Evolutionary conservation across 164 flowering plant genomes (phyloP).

Genomic region (Chimonanthus salicifolius): DNA sequence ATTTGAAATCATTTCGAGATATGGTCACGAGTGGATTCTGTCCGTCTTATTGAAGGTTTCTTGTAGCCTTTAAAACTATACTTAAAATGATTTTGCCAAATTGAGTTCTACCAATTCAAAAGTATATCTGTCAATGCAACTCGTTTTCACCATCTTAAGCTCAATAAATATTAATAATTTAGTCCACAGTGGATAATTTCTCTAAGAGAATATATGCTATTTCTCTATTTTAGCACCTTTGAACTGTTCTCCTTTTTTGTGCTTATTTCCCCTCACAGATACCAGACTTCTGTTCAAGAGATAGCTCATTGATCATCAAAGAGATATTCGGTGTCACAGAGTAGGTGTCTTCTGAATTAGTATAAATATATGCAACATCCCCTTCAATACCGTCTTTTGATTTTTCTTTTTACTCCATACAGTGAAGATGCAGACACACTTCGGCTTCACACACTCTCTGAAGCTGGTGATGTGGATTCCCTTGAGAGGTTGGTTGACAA

Average conservation of each 20-base stretch:
- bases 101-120: no score
- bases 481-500: slow-evolving; percentile 66
- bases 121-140: no score
- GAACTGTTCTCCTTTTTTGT: slow-evolving; percentile 11
- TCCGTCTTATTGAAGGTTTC: no score
- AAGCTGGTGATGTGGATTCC: slow-evolving; percentile 79
- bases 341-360: slow-evolving; percentile 34
- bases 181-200: no score
- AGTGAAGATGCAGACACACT: slow-evolving; percentile 91
- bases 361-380: not conserved
- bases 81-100: no score
- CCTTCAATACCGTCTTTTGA: not conserved
- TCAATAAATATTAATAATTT: no score
- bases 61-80: no score
- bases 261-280: slow-evolving; percentile 41
- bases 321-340: slow-evolving; percentile 96
- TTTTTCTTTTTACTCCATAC: slow-evolving; percentile 6
- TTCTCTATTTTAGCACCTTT: not conserved
- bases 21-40: no score
- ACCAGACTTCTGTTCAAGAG: slow-evolving; percentile 84
- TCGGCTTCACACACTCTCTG: slow-evolving; percentile 59
- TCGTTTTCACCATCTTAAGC: no score
- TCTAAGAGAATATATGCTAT: not conserved
- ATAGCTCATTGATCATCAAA: slow-evolving; percentile 71
- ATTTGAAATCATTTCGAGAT: no score